A percentile compares a stretch with the other conserved stretches of the same genome.
These are phyloP conservation scores for Apiospora marii DNA, from an alignment of 2,329 filamentous ascomycete genomes.

Conservation along the genomic window DNA sequence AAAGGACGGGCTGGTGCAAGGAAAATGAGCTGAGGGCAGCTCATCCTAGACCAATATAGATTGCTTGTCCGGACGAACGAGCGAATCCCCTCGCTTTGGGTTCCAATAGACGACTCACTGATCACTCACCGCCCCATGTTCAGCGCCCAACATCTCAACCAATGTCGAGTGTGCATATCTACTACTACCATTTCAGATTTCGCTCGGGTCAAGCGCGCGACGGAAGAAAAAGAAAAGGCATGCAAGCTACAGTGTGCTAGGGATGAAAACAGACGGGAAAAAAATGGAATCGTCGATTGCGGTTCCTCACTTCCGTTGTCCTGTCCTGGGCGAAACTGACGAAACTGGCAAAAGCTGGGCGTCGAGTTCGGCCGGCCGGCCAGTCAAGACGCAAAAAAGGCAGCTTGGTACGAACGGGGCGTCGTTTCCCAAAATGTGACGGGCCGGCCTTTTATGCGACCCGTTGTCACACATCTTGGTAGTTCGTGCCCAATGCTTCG, in stretches of 20 bases:
- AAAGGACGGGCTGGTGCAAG: constrained; percentile 2
- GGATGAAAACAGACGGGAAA: too few relatives aligned
- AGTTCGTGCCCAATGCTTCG: constrained; percentile 26
- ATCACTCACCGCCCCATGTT: constrained; percentile 22
- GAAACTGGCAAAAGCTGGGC: not conserved
- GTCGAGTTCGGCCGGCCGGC: not conserved
- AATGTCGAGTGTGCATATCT: constrained; percentile 14
- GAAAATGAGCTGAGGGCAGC: constrained; percentile 10
- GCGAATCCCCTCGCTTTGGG: constrained; percentile 21
- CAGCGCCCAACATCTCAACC: constrained; percentile 12
- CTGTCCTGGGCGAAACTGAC: not conserved
- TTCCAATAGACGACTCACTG: constrained; percentile 21
- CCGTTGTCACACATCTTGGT: constrained; percentile 20
- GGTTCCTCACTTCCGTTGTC: constrained; percentile 15
- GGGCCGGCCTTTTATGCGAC: constrained; percentile 25
- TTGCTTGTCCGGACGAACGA: constrained; percentile 15
- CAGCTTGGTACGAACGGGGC: constrained; percentile 9
- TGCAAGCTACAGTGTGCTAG: not conserved
- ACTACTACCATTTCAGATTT: constrained; percentile 14
- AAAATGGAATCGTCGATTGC: constrained; percentile 17
- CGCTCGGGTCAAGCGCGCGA: constrained; percentile 17
- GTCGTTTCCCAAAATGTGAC: constrained; percentile 23
- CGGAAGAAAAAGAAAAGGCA: constrained; percentile 20
- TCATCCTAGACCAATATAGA: constrained; percentile 19
- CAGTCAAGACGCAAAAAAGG: constrained; percentile 9